These are phyloP conservation scores for Serendipita sp. DNA, from an alignment of 768 basidiomycete genomes.

Conservation along the genomic window DNA sequence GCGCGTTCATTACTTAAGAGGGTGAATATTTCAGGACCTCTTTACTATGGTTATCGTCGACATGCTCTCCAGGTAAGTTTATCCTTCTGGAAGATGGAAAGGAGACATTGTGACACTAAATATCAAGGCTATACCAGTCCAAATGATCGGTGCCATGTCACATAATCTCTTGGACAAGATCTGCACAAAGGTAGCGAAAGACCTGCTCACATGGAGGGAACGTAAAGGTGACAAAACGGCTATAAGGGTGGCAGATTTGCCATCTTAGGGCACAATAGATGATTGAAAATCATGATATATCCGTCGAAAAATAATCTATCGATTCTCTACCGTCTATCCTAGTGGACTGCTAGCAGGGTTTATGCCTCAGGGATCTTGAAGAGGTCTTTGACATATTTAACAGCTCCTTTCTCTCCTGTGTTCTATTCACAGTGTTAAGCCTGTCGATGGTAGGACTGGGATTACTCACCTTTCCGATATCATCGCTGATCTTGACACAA, in stretches of 20 bases:
- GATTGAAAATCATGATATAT: no score
- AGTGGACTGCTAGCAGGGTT: not conserved
- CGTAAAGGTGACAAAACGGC: not conserved
- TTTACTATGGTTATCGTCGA: not conserved
- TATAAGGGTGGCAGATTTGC: not conserved
- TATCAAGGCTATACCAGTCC: no score
- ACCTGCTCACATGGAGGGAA: not conserved
- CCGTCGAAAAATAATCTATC: not conserved
- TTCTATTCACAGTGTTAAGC: constrained; percentile 26
- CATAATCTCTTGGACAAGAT: no score
- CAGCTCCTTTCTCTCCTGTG: constrained; percentile 46
- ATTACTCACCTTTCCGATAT: constrained; percentile 52
- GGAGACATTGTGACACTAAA: no score
- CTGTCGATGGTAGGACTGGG: not conserved
- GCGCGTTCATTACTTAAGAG: not conserved
- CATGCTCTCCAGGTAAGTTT: not conserved
- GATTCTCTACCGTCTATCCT: not conserved
- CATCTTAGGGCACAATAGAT: not conserved
- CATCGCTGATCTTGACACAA: constrained; percentile 91
- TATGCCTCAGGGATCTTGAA: constrained; percentile 11
- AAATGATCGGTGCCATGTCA: no score
- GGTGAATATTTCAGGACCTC: not conserved
- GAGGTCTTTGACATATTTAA: constrained; percentile 39
- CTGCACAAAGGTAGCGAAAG: not conserved
- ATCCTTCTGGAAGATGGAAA: not conserved